These are phyloP conservation scores for Diaporthe sp. DNA, from an alignment of 2,329 filamentous ascomycete genomes.

Conservation along the genomic window DNA sequence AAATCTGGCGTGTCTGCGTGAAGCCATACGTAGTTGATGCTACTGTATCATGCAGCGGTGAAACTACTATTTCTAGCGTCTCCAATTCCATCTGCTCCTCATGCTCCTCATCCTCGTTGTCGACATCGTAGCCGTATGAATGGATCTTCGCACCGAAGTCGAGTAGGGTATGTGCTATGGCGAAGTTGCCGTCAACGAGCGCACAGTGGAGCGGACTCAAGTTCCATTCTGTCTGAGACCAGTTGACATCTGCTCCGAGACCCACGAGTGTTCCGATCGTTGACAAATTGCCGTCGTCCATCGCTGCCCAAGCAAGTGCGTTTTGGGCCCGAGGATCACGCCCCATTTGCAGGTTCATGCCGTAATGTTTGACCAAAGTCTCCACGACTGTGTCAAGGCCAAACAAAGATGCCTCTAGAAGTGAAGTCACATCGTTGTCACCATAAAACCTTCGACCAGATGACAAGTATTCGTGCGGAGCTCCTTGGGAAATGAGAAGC, in stretches of 20 bases:
- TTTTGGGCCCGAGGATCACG: background rate
- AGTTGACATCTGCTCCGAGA: background rate
- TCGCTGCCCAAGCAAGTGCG: background rate
- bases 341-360: background rate
- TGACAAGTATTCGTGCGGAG: background rate
- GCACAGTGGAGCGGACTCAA: background rate
- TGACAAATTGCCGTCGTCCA: background rate
- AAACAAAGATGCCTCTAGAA: background rate
- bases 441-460: rapidly evolving
- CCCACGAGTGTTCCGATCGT: background rate
- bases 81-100: background rate
- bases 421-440: background rate
- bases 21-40: too few relatives aligned
- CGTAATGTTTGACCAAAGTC: background rate
- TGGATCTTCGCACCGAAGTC: background rate
- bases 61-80: background rate
- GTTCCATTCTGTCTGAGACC: background rate
- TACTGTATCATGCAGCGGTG: background rate
- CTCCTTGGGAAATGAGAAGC: background rate
- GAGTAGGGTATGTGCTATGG: background rate
- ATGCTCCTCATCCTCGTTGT: background rate
- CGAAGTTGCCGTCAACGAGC: background rate
- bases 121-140: background rate
- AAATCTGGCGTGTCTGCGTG: background rate
- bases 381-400: slow-evolving; percentile 2